Percentiles rank a stretch among this genome's conserved stretches.
Conservation (phyloP, 495 filamentous ascomycete species). For the Podospora anserina region DNA sequence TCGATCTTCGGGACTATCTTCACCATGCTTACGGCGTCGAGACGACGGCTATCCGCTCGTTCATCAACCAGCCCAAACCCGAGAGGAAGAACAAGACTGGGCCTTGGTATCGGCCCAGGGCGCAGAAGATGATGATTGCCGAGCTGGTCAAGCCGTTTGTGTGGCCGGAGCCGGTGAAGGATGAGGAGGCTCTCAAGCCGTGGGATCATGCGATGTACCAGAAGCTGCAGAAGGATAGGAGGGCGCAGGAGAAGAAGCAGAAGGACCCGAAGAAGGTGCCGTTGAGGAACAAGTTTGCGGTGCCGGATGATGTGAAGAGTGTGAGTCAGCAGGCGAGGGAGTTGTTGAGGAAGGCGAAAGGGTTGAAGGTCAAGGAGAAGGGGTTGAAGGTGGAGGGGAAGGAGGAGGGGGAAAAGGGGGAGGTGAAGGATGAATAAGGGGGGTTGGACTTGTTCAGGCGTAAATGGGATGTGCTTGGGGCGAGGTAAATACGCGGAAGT, state of each 20-base stretch:
- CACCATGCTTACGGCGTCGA: conserved; percentile 68
- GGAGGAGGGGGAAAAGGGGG: conserved; percentile 34
- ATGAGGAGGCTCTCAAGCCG: conserved; percentile 43
- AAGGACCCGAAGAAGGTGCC: conserved; percentile 34
- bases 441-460: too few relatives aligned
- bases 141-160: conserved; percentile 80
- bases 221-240: conserved; percentile 31
- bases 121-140: conserved; percentile 86
- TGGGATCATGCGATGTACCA: conserved; percentile 34
- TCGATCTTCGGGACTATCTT: conserved; percentile 88
- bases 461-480: too few relatives aligned
- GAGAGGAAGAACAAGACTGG: conserved; percentile 45
- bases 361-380: conserved; percentile 39
- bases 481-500: background rate
- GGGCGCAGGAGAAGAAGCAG: conserved; percentile 39
- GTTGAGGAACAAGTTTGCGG: conserved; percentile 17
- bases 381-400: conserved; percentile 45
- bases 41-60: conserved; percentile 69
- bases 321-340: conserved; percentile 36
- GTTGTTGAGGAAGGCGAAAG: conserved; percentile 37
- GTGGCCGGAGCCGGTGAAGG: conserved; percentile 64
- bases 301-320: conserved; percentile 22
- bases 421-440: conserved; percentile 5
- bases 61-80: conserved; percentile 66
- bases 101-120: conserved; percentile 55